Conservation (phyloP, 163 green algal genomes). For the Chlamydomonas reinhardtii region DNA sequence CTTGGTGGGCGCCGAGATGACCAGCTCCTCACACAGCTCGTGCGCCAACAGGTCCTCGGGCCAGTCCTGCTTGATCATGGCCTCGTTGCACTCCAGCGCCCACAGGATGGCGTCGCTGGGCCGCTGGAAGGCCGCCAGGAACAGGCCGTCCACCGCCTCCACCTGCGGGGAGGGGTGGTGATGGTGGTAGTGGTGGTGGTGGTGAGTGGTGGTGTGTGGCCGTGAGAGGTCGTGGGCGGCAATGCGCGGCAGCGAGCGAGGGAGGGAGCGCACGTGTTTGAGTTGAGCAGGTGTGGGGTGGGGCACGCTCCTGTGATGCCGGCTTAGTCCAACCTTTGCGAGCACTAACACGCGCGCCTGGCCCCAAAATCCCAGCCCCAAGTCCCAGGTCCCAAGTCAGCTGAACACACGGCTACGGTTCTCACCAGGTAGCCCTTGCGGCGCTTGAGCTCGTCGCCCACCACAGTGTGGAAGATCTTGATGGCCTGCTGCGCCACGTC, state of each 20-base stretch:
- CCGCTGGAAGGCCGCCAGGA: slow-evolving; percentile 57
- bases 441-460: slow-evolving; percentile 46
- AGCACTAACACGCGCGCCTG: no score
- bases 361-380: no score
- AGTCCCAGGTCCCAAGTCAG: no score
- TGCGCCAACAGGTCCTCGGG: slow-evolving; percentile 48
- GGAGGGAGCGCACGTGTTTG: no score
- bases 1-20: slow-evolving; percentile 49
- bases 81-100: slow-evolving; percentile 56
- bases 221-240: no score
- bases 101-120: slow-evolving; percentile 53
- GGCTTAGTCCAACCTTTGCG: no score
- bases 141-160: slow-evolving; percentile 59
- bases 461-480: slow-evolving; percentile 56
- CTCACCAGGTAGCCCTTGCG: slow-evolving; percentile 53
- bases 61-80: slow-evolving; percentile 57
- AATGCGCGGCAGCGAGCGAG: no score
- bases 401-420: no score
- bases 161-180: slow-evolving; percentile 7
- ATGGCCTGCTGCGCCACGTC: slow-evolving; percentile 55
- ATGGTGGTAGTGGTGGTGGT: no score
- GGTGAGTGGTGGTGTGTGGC: no score
- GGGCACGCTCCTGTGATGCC: no score
- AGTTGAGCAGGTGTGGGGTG: no score
- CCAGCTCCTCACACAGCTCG: slow-evolving; percentile 57